A percentile compares a stretch with the other conserved stretches of the same genome.
Evolutionary conservation across 202 grass and related monocot genomes (phyloP).

Genomic region (Brachypodium distachyon): DNA sequence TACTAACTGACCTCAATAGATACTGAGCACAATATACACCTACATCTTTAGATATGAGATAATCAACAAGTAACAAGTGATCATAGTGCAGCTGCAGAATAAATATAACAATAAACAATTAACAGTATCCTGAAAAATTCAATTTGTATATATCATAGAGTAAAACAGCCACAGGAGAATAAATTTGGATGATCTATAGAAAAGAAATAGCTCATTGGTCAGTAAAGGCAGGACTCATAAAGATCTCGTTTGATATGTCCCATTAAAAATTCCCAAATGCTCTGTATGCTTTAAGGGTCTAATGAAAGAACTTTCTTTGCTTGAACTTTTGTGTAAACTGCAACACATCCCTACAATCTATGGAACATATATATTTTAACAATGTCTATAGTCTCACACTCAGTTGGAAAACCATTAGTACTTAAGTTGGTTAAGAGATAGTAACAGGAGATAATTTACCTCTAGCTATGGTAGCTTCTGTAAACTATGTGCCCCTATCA

Average conservation of each 20-base stretch:
- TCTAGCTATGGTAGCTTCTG: neutral
- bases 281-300: neutral
- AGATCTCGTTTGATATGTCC: neutral
- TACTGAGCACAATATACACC: slow-evolving; percentile 74
- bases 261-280: neutral
- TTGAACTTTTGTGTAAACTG: neutral
- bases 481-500: neutral
- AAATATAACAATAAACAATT: neutral
- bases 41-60: slow-evolving; percentile 89
- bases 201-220: neutral
- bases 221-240: slow-evolving; percentile 3
- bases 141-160: slow-evolving; percentile 4
- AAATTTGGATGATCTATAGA: neutral
- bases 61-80: slow-evolving; percentile 92
- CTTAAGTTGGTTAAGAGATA: neutral
- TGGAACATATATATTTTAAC: neutral
- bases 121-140: neutral
- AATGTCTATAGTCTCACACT: neutral
- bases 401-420: neutral
- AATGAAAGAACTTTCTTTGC: neutral
- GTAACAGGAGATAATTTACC: neutral
- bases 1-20: slow-evolving; percentile 64
- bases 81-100: slow-evolving; percentile 87
- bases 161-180: neutral
- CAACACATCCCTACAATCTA: neutral